Evolutionary conservation across 2,329 filamentous ascomycete species (phyloP).

Genomic region (Ophiostoma angusticollis): DNA sequence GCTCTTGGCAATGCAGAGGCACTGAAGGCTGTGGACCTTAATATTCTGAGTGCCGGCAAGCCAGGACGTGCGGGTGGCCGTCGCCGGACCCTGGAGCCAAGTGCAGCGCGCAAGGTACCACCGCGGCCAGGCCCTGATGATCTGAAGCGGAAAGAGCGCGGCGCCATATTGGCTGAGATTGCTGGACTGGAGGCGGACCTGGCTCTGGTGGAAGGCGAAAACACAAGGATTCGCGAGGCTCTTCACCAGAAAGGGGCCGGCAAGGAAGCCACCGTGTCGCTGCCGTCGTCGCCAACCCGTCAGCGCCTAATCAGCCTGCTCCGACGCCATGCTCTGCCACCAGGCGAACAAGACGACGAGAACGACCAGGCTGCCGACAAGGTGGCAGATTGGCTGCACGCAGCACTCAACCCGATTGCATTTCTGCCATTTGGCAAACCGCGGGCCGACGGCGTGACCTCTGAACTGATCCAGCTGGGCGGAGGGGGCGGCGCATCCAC

Average conservation of each 20-base stretch:
- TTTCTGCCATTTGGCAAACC: slow-evolving; percentile 38
- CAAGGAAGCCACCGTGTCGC: background rate
- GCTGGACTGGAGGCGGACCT: slow-evolving; percentile 45
- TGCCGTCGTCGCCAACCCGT: slow-evolving; percentile 18
- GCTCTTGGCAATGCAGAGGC: too few species aligned
- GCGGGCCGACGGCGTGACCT: slow-evolving; percentile 16
- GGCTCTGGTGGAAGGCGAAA: slow-evolving; percentile 42
- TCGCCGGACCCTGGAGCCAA: background rate
- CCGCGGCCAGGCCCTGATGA: slow-evolving; percentile 29
- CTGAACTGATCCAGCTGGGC: slow-evolving; percentile 12
- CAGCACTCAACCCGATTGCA: slow-evolving; percentile 36
- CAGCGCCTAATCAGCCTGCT: slow-evolving; percentile 29
- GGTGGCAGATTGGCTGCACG: slow-evolving; percentile 33
- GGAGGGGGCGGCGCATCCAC: too few species aligned
- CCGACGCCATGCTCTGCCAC: slow-evolving; percentile 28
- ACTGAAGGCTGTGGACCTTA: too few species aligned
- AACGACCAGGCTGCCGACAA: slow-evolving; percentile 15
- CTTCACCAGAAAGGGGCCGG: background rate
- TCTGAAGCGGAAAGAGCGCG: slow-evolving; percentile 38
- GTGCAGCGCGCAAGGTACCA: slow-evolving; percentile 28
- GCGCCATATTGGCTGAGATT: slow-evolving; percentile 43
- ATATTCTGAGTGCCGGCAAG: too few species aligned
- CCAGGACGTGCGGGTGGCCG: too few species aligned
- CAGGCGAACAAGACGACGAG: slow-evolving; percentile 18
- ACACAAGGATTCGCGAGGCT: slow-evolving; percentile 33